A percentile compares a stretch with the other conserved stretches of the same genome.
These are phyloP conservation scores for Brettanomyces naardenensis DNA, from an alignment of 805 yeast species.

Conservation along the genomic window DNA sequence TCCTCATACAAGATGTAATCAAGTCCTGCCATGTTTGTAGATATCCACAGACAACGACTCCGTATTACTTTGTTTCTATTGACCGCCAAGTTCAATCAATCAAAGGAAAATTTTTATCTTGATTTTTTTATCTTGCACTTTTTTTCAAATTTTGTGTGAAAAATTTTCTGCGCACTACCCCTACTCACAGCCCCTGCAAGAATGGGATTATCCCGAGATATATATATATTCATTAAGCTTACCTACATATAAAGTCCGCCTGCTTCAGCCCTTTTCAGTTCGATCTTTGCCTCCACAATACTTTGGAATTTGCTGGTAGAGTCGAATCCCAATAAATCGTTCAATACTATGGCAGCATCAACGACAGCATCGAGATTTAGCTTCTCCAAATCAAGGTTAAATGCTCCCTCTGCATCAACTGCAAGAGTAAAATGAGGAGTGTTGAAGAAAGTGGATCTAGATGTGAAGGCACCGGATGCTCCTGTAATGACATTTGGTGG, in stretches of 20 bases:
- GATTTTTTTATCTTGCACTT: neutral
- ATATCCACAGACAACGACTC: neutral
- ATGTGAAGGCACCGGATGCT: constrained; percentile 30
- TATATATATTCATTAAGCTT: no score
- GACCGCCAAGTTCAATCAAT: neutral
- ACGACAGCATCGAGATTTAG: constrained; percentile 32
- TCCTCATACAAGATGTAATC: constrained; percentile 95
- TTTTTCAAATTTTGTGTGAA: neutral
- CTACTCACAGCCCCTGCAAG: neutral
- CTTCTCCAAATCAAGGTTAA: constrained; percentile 35
- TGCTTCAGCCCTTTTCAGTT: constrained; percentile 12
- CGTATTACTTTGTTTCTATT: neutral
- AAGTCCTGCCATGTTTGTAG: constrained; percentile 50
- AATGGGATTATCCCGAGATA: neutral
- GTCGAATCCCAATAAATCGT: constrained; percentile 8
- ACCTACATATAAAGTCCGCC: constrained; percentile 12
- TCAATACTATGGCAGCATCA: constrained; percentile 23
- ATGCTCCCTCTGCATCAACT: constrained; percentile 41
- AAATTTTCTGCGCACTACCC: neutral
- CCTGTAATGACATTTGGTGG: constrained; percentile 48
- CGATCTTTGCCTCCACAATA: constrained; percentile 7
- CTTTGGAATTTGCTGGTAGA: constrained; percentile 5
- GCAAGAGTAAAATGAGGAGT: constrained; percentile 11
- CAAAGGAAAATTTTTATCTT: neutral
- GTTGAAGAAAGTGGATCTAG: constrained; percentile 19